A percentile compares a stretch with the other conserved stretches of the same genome.
Evolutionary conservation across 768 basidiomycete species (phyloP).

Genomic region (Termitomyces sp.): DNA sequence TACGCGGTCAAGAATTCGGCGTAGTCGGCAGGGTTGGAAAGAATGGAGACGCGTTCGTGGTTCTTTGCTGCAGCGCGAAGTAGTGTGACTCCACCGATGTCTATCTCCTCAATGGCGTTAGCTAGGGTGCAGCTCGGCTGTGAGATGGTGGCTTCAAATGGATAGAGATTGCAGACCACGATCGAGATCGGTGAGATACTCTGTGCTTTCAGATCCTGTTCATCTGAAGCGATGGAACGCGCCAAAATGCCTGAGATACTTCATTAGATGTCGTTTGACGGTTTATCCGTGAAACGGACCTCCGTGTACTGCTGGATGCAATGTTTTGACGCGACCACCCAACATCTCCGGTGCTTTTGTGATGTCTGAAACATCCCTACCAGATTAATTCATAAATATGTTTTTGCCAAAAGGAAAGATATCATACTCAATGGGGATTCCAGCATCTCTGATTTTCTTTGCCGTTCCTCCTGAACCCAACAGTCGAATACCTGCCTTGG

Average conservation of each 20-base stretch:
- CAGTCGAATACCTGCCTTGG: constrained; percentile 76
- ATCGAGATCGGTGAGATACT: constrained; percentile 90
- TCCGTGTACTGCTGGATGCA: constrained; percentile 97
- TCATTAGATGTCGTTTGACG: constrained; percentile 5
- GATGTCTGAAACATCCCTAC: constrained; percentile 93
- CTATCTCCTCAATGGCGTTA: constrained; percentile 95
- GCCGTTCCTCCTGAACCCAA: constrained; percentile 97
- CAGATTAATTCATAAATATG: background rate
- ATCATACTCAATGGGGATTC: constrained; percentile 82
- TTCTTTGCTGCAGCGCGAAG: constrained; percentile 98
- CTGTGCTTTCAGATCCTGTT: constrained; percentile 78
- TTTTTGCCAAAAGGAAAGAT: background rate
- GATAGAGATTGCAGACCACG: constrained; percentile 99
- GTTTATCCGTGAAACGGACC: constrained; percentile 41
- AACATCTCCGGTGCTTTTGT: constrained; percentile 99
- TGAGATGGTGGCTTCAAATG: constrained; percentile 89
- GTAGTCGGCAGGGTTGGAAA: constrained; percentile 91
- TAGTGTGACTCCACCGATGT: constrained; percentile 97
- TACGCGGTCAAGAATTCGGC: constrained; percentile 73
- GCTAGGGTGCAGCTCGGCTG: constrained; percentile 86
- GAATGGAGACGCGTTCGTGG: constrained; percentile 85
- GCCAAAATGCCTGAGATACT: constrained; percentile 81
- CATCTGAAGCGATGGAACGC: constrained; percentile 86
- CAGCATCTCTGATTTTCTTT: constrained; percentile 94
- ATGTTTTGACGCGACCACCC: constrained; percentile 95